Percentiles rank a stretch among this genome's conserved stretches.
phyloP scores from a whole-genome alignment of 768 basidiomycete genomes.

The Coprinellus aureogranulatus region DNA sequence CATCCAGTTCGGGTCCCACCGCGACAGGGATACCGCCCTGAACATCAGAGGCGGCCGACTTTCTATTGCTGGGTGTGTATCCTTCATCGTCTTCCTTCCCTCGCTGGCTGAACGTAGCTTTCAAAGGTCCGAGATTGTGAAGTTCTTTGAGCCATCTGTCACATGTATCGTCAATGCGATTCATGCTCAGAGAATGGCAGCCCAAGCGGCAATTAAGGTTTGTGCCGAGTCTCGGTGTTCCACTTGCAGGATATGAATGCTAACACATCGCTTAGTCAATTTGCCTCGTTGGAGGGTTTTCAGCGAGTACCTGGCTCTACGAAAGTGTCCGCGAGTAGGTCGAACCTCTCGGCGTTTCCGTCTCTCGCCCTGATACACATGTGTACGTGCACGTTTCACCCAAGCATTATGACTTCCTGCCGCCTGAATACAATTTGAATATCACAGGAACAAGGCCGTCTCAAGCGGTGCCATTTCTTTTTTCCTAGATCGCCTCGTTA shows the following conservation, averaged over 20 bases:
- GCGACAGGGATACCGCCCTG: slow-evolving; percentile 33
- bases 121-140: slow-evolving; percentile 12
- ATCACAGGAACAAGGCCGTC: slow-evolving; percentile 43
- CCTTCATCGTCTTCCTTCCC: slow-evolving; percentile 35
- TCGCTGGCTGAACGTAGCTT: not conserved
- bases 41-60: slow-evolving; percentile 9
- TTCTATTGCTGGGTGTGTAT: not conserved
- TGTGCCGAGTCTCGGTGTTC: not conserved
- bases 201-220: slow-evolving; percentile 10
- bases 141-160: slow-evolving; percentile 20
- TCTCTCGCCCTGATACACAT: slow-evolving; percentile 22
- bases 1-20: slow-evolving; percentile 40
- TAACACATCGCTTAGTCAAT: slow-evolving; percentile 7
- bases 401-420: not conserved
- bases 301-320: slow-evolving; percentile 20
- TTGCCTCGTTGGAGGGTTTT: slow-evolving; percentile 23
- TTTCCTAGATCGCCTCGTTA: slow-evolving; percentile 47
- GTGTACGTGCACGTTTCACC: slow-evolving; percentile 28
- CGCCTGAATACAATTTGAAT: not conserved
- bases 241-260: not conserved
- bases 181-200: slow-evolving; percentile 7
- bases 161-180: slow-evolving; percentile 16
- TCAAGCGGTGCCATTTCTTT: slow-evolving; percentile 46
- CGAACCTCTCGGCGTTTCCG: not conserved
- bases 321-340: slow-evolving; percentile 8